These are phyloP conservation scores for Stephanocyclus meneghinianus DNA, from an alignment of 352 stramenopile genomes.

Conservation along the genomic window DNA sequence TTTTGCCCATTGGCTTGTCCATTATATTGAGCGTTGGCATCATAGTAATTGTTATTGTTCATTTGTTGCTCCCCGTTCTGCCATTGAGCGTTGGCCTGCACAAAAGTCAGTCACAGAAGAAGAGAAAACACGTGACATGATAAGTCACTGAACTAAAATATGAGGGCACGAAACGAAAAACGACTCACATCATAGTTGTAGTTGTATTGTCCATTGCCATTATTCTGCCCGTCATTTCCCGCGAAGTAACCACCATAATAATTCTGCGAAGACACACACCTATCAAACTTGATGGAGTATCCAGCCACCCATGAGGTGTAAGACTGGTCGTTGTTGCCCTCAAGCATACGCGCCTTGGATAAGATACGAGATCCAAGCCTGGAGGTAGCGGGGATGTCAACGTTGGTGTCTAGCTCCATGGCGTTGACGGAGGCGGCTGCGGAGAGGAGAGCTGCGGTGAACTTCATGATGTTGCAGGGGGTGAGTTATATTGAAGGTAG, in stretches of 20 bases:
- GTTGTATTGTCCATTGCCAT: conserved; percentile 30
- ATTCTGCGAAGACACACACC: conserved; percentile 48
- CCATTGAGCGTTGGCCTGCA: conserved; percentile 7
- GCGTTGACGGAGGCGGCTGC: background rate
- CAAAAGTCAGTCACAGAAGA: background rate
- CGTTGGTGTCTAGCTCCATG: conserved; percentile 16
- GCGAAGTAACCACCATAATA: conserved; percentile 43
- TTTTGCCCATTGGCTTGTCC: conserved; percentile 17
- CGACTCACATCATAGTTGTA: conserved; percentile 26
- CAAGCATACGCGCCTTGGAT: conserved; percentile 67
- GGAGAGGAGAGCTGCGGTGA: conserved; percentile 4
- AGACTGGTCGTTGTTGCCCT: conserved; percentile 42
- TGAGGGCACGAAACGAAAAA: background rate
- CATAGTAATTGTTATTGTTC: conserved; percentile 42
- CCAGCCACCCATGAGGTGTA: conserved; percentile 46
- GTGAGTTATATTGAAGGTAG: background rate
- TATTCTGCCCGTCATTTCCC: conserved; percentile 9
- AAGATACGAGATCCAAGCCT: conserved; percentile 56
- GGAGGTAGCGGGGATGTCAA: conserved; percentile 55
- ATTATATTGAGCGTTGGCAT: conserved; percentile 18
- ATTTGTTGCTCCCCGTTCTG: background rate
- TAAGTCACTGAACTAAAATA: too few species aligned
- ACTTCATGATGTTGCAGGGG: conserved; percentile 8
- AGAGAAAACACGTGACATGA: background rate
- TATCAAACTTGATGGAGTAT: conserved; percentile 71